Base-by-base conservation (phyloP, 257 asterid genomes). In the Paulownia fortunei region DNA sequence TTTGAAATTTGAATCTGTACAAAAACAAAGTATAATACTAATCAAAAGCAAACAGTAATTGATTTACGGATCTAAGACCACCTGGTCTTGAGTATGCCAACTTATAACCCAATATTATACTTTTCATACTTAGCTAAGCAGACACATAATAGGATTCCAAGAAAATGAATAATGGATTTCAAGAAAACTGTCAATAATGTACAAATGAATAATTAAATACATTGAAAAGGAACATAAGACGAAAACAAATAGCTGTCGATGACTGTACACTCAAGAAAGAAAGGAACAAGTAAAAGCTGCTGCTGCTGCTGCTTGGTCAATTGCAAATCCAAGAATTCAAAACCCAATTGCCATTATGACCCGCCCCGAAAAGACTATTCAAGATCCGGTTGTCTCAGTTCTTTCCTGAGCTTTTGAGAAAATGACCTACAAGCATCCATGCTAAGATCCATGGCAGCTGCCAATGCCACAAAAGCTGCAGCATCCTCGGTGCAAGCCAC, bases 401-500 rank as follows among this genome's bases (percentile, higher is more conserved):
- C 98, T 82, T 91, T 94, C 76, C 97, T 84, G 51, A 94, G 92
- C 86, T 87, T 96, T 42, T 86, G 87, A 0, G 97, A 91, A 63
- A 96, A 96, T 49, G 88, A 80, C 60, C 87, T 81, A 37, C 97
- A 92, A 69, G 99, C 99, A 67, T 96, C 99, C 93, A 96, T 85
- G 77, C 98, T 96, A 1, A 93, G 84, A 79, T 93, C 97, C 94
- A 96, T 82, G 0, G 99, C 99, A 2, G 97, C 98, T 0, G 99
- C 97, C 85, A 96, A 74, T 1, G 99, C 99, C 81, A 96, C 98
- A 6, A 93, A 96, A 0, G 90, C 97, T 3, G 99, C 99, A 0
- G 98, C 99, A 47, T 93, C 99, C 92, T 93, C 99, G 3, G 97
- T 73, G 90, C 99, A 96, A 9, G 86, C 74, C 87, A 96, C 98